Percentiles rank a stretch among this genome's conserved stretches.
Conservation (phyloP, 176 grass and related monocot genomes). For the Otatea glauca region DNA sequence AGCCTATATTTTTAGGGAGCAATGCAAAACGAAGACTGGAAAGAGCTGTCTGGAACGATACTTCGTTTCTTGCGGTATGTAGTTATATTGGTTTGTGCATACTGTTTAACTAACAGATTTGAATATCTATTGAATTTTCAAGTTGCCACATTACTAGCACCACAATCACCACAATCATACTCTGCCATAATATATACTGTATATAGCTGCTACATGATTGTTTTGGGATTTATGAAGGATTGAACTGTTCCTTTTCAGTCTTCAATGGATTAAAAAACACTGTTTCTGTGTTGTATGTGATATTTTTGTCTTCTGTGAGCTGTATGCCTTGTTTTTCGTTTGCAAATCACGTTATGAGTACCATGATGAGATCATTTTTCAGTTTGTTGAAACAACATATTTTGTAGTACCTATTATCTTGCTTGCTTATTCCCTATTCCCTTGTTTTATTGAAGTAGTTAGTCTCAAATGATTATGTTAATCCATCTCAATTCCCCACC, state of each 20-base stretch:
- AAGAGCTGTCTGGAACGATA: slow-evolving; percentile 95
- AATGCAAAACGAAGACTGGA: slow-evolving; percentile 82
- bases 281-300: not conserved
- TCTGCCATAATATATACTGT: not conserved
- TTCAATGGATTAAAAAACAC: not conserved
- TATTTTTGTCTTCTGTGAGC: not conserved
- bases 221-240: not conserved
- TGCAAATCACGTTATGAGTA: not conserved
- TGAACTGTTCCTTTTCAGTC: not conserved
- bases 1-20: slow-evolving; percentile 89
- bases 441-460: slow-evolving; percentile 6
- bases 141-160: slow-evolving; percentile 4
- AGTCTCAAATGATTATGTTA: not conserved
- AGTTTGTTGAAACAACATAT: not conserved
- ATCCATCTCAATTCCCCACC: not conserved
- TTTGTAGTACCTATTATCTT: not conserved
- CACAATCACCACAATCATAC: not conserved
- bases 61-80: slow-evolving; percentile 91
- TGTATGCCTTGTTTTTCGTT: slow-evolving; percentile 24
- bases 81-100: slow-evolving; percentile 25
- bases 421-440: not conserved
- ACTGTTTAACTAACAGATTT: slow-evolving; percentile 23
- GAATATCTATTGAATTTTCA: slow-evolving; percentile 6
- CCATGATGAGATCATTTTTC: not conserved
- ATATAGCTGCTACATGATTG: slow-evolving; percentile 15